Evolutionary conservation across 2,329 filamentous ascomycete species (phyloP).

Genomic region (Cladophialophora exuberans): DNA sequence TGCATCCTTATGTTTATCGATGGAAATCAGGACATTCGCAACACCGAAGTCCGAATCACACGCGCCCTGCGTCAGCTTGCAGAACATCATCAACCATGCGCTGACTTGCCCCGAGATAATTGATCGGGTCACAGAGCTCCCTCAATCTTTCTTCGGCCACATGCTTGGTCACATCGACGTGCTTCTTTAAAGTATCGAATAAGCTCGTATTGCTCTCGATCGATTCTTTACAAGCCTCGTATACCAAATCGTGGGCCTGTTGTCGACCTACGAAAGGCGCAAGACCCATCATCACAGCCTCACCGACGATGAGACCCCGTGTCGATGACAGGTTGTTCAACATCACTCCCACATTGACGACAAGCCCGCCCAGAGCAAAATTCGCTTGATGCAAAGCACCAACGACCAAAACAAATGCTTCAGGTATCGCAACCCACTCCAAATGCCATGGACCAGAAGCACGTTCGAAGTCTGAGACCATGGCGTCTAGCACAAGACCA

Average conservation of each 20-base stretch:
- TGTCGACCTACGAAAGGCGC: conserved; percentile 57
- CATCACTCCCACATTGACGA: conserved; percentile 56
- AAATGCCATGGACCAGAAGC: conserved; percentile 63
- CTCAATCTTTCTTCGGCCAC: conserved; percentile 53
- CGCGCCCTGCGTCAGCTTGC: neutral
- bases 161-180: conserved; percentile 46
- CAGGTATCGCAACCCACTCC: conserved; percentile 61
- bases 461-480: conserved; percentile 62
- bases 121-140: conserved; percentile 59
- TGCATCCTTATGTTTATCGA: too few species aligned
- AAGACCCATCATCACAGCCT: conserved; percentile 65
- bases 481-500: conserved; percentile 56
- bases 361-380: conserved; percentile 56
- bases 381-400: conserved; percentile 58
- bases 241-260: conserved; percentile 60
- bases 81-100: conserved; percentile 30
- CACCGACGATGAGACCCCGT: conserved; percentile 58
- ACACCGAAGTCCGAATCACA: too few species aligned
- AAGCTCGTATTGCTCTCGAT: conserved; percentile 51
- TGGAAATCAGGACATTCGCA: too few species aligned
- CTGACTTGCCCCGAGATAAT: conserved; percentile 43
- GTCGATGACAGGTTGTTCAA: conserved; percentile 55
- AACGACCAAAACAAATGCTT: conserved; percentile 57
- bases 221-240: conserved; percentile 56
- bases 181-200: conserved; percentile 47